Conservation (phyloP, 306 rosid genomes). For the Quercus cerris region DNA sequence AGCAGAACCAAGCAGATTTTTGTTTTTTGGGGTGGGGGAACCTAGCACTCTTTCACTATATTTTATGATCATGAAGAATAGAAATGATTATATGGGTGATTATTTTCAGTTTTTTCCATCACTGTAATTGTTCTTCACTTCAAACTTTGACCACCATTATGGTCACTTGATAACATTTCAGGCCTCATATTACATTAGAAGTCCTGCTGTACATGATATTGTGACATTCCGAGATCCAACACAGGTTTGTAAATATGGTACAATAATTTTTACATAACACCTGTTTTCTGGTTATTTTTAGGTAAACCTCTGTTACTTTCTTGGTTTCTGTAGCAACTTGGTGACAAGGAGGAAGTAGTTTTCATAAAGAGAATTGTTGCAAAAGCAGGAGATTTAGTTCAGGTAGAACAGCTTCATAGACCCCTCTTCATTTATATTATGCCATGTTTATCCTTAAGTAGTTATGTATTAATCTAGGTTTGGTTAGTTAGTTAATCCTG, state of each 20-base stretch:
- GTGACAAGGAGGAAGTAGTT: constrained; percentile 38
- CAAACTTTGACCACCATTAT: constrained; percentile 4
- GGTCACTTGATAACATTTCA: constrained; percentile 27
- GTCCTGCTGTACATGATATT: constrained; percentile 65
- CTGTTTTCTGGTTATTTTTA: constrained; percentile 1
- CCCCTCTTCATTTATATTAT: not conserved
- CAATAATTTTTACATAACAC: constrained; percentile 13
- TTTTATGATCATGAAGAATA: not conserved
- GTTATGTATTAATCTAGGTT: not conserved
- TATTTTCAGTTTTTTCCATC: not conserved
- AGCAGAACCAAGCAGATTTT: not conserved
- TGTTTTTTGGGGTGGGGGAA: not conserved
- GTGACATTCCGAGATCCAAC: constrained; percentile 78
- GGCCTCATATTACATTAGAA: constrained; percentile 72
- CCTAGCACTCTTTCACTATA: not conserved
- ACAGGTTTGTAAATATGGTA: constrained; percentile 48
- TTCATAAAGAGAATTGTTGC: constrained; percentile 91
- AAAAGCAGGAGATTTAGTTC: constrained; percentile 73
- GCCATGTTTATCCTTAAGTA: not conserved
- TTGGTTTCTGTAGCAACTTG: constrained; percentile 46
- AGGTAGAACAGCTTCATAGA: constrained; percentile 38
- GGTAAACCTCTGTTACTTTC: constrained; percentile 15
- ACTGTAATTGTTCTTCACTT: constrained; percentile 7
- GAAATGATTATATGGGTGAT: not conserved
- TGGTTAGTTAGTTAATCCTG: not conserved